Percentiles rank a stretch among this genome's conserved stretches.
Conservation (phyloP, 148 eudicot species). For the Nepenthes mirabilis region DNA sequence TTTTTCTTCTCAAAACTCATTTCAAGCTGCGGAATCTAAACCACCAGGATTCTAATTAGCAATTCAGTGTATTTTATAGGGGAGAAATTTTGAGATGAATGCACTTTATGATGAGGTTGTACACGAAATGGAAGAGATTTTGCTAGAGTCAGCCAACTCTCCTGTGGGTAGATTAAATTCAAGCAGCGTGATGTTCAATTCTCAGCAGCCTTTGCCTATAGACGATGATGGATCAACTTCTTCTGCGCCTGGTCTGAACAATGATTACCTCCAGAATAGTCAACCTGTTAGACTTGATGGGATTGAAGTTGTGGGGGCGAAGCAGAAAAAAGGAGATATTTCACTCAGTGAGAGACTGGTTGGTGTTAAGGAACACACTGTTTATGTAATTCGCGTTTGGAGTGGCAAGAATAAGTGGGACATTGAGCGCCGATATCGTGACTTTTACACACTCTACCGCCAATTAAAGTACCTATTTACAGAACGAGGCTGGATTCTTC, state of each 20-base stretch:
- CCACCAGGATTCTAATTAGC: neutral
- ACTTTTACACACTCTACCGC: conserved; percentile 65
- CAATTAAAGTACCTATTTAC: conserved; percentile 52
- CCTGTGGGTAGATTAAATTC: conserved; percentile 32
- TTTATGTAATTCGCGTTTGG: conserved; percentile 54
- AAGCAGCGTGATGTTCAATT: conserved; percentile 13
- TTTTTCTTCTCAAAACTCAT: neutral
- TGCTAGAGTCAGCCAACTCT: conserved; percentile 59
- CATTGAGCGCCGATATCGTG: conserved; percentile 88
- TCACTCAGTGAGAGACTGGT: conserved; percentile 87
- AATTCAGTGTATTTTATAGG: conserved; percentile 6
- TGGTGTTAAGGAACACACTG: conserved; percentile 89
- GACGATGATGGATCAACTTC: conserved; percentile 74
- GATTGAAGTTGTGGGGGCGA: conserved; percentile 77
- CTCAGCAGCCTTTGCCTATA: conserved; percentile 31
- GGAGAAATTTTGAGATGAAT: conserved; percentile 40
- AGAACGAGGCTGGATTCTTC: conserved; percentile 61
- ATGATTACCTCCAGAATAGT: conserved; percentile 18
- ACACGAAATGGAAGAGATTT: conserved; percentile 96
- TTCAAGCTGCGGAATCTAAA: neutral
- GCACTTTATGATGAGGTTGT: conserved; percentile 69
- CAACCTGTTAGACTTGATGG: conserved; percentile 45
- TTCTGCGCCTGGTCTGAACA: conserved; percentile 43
- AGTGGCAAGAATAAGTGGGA: conserved; percentile 73
- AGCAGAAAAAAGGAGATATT: conserved; percentile 70